Evolutionary conservation across 2,329 filamentous ascomycete species (phyloP).

Genomic region (Aurifilum marmelostoma): DNA sequence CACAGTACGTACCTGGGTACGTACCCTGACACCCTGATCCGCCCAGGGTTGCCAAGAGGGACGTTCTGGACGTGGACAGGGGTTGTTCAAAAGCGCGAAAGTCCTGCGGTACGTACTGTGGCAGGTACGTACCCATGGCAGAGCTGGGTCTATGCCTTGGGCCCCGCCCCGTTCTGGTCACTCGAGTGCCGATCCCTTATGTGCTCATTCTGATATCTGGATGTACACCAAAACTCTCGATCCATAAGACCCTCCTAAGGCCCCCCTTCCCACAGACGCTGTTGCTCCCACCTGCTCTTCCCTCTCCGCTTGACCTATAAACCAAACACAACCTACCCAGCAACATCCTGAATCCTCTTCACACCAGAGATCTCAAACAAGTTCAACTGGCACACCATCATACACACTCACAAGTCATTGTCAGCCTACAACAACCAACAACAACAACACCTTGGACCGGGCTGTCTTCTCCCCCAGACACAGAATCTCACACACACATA

Average conservation of each 20-base stretch:
- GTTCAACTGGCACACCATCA: not conserved
- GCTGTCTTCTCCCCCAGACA: not conserved
- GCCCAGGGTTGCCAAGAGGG: constrained; percentile 16
- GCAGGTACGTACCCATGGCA: constrained; percentile 19
- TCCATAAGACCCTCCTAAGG: constrained; percentile 28
- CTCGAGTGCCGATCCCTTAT: constrained; percentile 26
- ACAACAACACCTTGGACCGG: not conserved
- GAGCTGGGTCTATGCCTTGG: not conserved
- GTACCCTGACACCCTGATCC: constrained; percentile 9
- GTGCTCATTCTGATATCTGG: constrained; percentile 17
- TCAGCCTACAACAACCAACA: not conserved
- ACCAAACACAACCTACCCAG: not conserved
- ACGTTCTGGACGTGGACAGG: constrained; percentile 20
- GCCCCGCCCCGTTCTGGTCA: constrained; percentile 14
- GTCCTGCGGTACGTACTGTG: not conserved
- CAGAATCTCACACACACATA: not conserved
- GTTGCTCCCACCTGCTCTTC: not conserved
- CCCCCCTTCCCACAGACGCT: constrained; percentile 22
- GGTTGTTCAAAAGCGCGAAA: not conserved
- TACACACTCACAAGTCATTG: not conserved
- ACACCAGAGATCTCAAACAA: not conserved
- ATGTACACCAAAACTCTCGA: constrained; percentile 27
- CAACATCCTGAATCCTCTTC: not conserved
- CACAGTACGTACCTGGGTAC: constrained; percentile 14
- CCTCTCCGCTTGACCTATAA: not conserved